Conservation (phyloP, 371 early-diverging fungal genomes). For the Funneliformis caledonium region DNA sequence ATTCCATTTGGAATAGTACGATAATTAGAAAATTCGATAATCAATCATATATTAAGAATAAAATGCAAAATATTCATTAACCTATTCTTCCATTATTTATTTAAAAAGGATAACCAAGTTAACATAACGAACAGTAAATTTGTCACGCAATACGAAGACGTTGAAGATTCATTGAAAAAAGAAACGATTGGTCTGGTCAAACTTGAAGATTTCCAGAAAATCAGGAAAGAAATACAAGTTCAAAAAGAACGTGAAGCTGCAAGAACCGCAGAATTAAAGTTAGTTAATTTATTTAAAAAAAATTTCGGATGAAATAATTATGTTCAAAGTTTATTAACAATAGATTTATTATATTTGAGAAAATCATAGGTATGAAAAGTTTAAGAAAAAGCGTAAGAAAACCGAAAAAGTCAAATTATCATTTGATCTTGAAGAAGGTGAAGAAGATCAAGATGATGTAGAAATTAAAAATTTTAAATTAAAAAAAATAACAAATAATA, state of each 20-base stretch:
- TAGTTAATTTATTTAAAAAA: background rate
- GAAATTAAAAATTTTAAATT: background rate
- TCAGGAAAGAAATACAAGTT: conserved; percentile 79
- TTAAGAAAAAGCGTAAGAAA: conserved; percentile 67
- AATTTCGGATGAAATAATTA: background rate
- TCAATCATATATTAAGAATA: background rate
- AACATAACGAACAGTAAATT: conserved; percentile 83
- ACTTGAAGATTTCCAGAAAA: conserved; percentile 88
- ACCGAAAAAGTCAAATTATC: conserved; percentile 70
- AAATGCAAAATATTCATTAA: background rate
- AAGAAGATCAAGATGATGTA: conserved; percentile 50
- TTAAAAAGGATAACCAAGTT: conserved; percentile 68
- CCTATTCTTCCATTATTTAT: background rate
- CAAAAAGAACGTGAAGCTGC: conserved; percentile 79
- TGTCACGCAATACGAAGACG: conserved; percentile 73
- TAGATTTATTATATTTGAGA: background rate
- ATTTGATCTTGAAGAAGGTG: conserved; percentile 63
- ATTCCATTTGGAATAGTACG: too few relatives aligned
- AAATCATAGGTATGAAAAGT: conserved; percentile 55
- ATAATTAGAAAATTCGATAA: too few relatives aligned
- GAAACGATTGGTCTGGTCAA: conserved; percentile 90
- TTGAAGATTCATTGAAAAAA: conserved; percentile 84
- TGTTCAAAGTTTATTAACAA: background rate
- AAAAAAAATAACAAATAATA: conserved; percentile 23
- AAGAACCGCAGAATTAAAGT: conserved; percentile 55